Percentiles rank a stretch among this genome's conserved stretches.
phyloP scores from a whole-genome alignment of 2,329 filamentous ascomycete genomes.

The Plectosphaerella sp. region DNA sequence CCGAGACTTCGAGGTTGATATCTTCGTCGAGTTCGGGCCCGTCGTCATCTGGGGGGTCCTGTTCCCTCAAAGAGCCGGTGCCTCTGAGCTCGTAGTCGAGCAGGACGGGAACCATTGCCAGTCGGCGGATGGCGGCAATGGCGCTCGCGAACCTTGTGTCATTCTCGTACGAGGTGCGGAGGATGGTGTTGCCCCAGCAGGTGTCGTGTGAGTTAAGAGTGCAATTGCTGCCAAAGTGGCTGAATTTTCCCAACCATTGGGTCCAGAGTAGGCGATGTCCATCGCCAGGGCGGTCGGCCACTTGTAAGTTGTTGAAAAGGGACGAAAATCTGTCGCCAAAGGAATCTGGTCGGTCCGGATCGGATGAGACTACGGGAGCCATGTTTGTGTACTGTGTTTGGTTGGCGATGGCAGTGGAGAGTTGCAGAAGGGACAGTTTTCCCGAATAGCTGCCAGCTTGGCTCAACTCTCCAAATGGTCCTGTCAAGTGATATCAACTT shows the following conservation, averaged over 20 bases:
- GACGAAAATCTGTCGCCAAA: not conserved
- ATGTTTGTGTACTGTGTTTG: not conserved
- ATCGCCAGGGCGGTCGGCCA: not conserved
- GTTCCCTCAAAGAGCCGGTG: not conserved
- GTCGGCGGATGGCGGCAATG: conserved; percentile 2
- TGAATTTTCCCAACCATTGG: not conserved
- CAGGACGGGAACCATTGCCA: conserved; percentile 3
- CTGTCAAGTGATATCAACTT: too few relatives aligned
- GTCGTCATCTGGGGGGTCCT: not conserved
- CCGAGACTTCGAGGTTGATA: not conserved
- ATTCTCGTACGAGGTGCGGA: conserved; percentile 6
- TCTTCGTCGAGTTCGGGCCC: not conserved
- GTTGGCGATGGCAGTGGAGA: not conserved
- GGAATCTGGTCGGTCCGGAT: not conserved
- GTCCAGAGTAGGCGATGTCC: not conserved
- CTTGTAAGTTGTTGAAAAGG: not conserved
- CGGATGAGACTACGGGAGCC: not conserved
- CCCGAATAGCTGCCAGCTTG: too few relatives aligned
- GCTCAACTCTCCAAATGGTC: too few relatives aligned
- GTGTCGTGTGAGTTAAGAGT: not conserved
- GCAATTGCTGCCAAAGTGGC: not conserved
- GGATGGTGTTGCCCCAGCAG: conserved; percentile 6
- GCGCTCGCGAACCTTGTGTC: conserved; percentile 4
- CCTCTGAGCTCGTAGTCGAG: not conserved
- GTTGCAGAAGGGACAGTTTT: too few relatives aligned